phyloP scores from a whole-genome alignment of 73 alveolate genomes.

The Diophrys appendiculata region DNA sequence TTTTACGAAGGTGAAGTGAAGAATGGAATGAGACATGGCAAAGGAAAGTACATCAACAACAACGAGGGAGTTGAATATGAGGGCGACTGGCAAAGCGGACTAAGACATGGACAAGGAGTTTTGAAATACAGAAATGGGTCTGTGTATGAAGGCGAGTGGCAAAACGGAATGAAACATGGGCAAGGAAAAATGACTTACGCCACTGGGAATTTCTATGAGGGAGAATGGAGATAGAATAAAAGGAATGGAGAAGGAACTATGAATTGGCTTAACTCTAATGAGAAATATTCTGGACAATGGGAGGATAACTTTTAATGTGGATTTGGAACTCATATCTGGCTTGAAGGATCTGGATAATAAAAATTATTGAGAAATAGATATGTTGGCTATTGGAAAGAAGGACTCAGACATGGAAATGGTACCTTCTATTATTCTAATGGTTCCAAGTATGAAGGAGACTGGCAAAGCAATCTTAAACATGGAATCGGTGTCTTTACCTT shows the following conservation, averaged over 20 bases:
- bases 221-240: conserved; percentile 88
- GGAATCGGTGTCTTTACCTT: conserved; percentile 95
- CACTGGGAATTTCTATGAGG: conserved; percentile 94
- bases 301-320: conserved; percentile 92
- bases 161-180: conserved; percentile 89
- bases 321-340: conserved; percentile 98
- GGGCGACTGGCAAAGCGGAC: conserved; percentile 22
- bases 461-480: conserved; percentile 92
- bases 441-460: conserved; percentile 97
- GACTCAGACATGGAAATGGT: conserved; percentile 97
- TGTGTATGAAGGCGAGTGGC: conserved; percentile 90
- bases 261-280: conserved; percentile 91
- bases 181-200: conserved; percentile 92
- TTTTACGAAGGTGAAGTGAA: conserved; percentile 81
- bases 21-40: conserved; percentile 88
- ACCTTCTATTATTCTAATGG: conserved; percentile 97
- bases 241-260: conserved; percentile 96
- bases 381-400: conserved; percentile 97
- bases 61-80: conserved; percentile 60
- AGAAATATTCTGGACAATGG: conserved; percentile 98
- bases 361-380: conserved; percentile 96
- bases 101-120: conserved; percentile 12
- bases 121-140: conserved; percentile 17
- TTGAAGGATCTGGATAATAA: conserved; percentile 76
- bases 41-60: conserved; percentile 69